These are phyloP conservation scores for Inonotus hispidus DNA, from an alignment of 1,284 basidiomycete species.

Conservation along the genomic window DNA sequence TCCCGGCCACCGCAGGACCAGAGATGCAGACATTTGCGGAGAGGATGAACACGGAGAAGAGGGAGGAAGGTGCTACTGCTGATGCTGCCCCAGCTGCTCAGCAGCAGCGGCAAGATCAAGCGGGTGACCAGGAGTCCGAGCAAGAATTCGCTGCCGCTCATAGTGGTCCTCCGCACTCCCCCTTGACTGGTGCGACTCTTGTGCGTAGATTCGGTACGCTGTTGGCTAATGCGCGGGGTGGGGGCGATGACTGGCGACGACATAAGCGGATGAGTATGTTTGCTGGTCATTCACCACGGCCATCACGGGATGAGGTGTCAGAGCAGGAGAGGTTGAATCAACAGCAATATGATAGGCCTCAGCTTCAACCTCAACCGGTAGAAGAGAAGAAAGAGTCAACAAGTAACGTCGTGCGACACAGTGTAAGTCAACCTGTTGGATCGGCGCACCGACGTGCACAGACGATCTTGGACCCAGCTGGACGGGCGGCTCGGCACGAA, in stretches of 20 bases:
- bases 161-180: conserved; percentile 9
- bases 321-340: conserved; percentile 21
- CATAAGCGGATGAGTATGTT: conserved; percentile 48
- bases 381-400: conserved; percentile 24
- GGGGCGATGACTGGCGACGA: conserved; percentile 36
- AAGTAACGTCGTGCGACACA: conserved; percentile 31
- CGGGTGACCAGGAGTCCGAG: conserved; percentile 22
- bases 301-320: conserved; percentile 36
- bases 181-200: conserved; percentile 49
- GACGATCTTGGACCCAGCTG: conserved; percentile 65
- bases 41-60: conserved; percentile 25
- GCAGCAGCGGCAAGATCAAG: conserved; percentile 24
- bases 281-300: conserved; percentile 39
- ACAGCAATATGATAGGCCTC: conserved; percentile 23
- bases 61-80: conserved; percentile 26
- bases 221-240: conserved; percentile 40
- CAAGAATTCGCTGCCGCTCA: background rate
- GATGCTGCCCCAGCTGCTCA: conserved; percentile 22
- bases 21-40: conserved; percentile 48
- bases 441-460: conserved; percentile 60
- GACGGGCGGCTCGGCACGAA: conserved; percentile 58
- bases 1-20: conserved; percentile 52
- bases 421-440: conserved; percentile 53
- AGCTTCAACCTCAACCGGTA: conserved; percentile 22
- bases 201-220: conserved; percentile 71